Evolutionary conservation across 805 yeast genomes (phyloP).

Genomic region (Ogataea nonfermentans): DNA sequence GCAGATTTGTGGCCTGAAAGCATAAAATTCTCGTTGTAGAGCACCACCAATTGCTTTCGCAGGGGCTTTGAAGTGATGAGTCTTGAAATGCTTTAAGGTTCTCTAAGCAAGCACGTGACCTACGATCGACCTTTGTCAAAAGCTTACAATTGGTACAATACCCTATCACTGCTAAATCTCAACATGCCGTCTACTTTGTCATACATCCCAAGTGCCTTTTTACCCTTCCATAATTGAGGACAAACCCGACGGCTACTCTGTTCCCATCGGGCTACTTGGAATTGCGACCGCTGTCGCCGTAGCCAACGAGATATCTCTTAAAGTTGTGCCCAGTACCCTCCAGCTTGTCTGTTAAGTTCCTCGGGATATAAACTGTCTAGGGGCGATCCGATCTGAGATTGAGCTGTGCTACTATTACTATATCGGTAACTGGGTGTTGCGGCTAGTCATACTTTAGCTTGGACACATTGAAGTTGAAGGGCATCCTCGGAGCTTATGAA

Average conservation of each 20-base stretch:
- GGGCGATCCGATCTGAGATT: not conserved
- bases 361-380: constrained; percentile 8
- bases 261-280: constrained; percentile 29
- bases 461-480: no score
- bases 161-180: constrained; percentile 18
- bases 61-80: constrained; percentile 34
- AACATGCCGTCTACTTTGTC: constrained; percentile 18
- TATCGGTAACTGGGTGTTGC: no score
- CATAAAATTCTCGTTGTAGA: constrained; percentile 34
- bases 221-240: constrained; percentile 31
- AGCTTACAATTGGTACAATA: constrained; percentile 13
- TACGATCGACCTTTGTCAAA: constrained; percentile 21
- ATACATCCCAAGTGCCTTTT: constrained; percentile 19
- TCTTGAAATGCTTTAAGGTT: constrained; percentile 34
- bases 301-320: constrained; percentile 23
- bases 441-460: no score
- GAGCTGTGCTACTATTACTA: not conserved
- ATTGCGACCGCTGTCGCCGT: constrained; percentile 28
- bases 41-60: constrained; percentile 42
- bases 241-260: constrained; percentile 28
- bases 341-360: constrained; percentile 15
- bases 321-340: constrained; percentile 19
- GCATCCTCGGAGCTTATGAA: no score
- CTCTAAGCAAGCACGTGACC: constrained; percentile 22
- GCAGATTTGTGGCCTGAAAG: constrained; percentile 41